Percentiles rank a stretch among this genome's conserved stretches.
phyloP scores from a whole-genome alignment of 2,329 filamentous ascomycete species.

The Fusarium nanum region DNA sequence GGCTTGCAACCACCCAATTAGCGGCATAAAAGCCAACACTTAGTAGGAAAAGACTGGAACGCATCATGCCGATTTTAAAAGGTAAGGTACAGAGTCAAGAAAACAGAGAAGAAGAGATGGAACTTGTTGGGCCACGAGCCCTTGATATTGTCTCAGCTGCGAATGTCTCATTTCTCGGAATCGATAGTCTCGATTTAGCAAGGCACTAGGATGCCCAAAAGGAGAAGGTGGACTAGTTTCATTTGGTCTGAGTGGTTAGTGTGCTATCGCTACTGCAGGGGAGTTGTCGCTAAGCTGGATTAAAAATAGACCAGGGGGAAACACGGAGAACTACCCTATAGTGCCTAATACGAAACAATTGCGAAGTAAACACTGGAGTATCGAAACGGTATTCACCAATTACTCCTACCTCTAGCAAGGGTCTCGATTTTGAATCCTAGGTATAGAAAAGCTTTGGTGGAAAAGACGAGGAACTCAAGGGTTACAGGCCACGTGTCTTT shows the following conservation, averaged over 20 bases:
- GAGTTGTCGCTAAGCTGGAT: neutral
- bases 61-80: too few relatives aligned
- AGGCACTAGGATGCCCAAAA: neutral
- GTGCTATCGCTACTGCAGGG: too few relatives aligned
- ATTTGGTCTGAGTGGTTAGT: accelerated
- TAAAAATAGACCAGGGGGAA: neutral
- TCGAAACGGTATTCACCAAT: too few relatives aligned
- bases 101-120: neutral
- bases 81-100: too few relatives aligned
- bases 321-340: neutral
- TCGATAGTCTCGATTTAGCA: neutral
- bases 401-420: too few relatives aligned
- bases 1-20: neutral
- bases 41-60: neutral
- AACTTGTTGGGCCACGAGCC: accelerated
- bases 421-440: too few relatives aligned
- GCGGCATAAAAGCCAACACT: neutral
- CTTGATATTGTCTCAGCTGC: neutral
- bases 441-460: too few relatives aligned
- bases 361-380: too few relatives aligned
- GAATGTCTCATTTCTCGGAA: neutral
- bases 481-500: too few relatives aligned
- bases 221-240: neutral
- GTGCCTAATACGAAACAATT: accelerated
- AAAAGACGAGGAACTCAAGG: too few relatives aligned